Conservation (phyloP, 495 filamentous ascomycete genomes). For the Hypoxylon perforatum region DNA sequence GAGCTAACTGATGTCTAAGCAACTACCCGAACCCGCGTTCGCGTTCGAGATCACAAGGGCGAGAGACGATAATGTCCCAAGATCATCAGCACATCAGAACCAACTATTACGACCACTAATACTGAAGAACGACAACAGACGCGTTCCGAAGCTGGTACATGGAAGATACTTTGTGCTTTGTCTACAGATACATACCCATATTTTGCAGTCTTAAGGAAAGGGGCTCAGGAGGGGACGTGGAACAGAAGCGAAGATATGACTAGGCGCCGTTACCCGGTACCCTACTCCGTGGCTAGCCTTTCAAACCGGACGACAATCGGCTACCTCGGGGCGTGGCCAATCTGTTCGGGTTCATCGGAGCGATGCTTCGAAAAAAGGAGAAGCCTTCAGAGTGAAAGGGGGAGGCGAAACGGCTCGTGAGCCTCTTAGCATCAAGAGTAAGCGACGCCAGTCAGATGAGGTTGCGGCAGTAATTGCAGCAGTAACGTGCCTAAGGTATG, state of each 20-base stretch:
- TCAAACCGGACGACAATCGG: slow-evolving; percentile 29
- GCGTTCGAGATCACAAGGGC: slow-evolving; percentile 32
- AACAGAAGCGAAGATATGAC: slow-evolving; percentile 24
- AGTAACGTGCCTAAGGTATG: slow-evolving; percentile 5
- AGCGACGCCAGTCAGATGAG: slow-evolving; percentile 32
- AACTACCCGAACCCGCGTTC: slow-evolving; percentile 35
- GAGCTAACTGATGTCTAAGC: slow-evolving; percentile 28
- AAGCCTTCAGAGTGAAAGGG: slow-evolving; percentile 23
- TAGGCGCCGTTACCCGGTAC: slow-evolving; percentile 25
- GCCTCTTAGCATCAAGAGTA: slow-evolving; percentile 38
- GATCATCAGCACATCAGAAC: slow-evolving; percentile 22
- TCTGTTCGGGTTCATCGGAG: slow-evolving; percentile 19
- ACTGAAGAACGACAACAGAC: slow-evolving; percentile 20
- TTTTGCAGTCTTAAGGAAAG: slow-evolving; percentile 12
- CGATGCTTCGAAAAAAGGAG: slow-evolving; percentile 15
- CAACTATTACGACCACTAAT: slow-evolving; percentile 14
- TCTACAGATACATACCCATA: slow-evolving; percentile 16
- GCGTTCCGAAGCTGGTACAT: slow-evolving; percentile 29
- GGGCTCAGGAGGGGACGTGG: slow-evolving; percentile 19
- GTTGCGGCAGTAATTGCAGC: slow-evolving; percentile 15
- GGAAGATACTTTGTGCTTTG: slow-evolving; percentile 26
- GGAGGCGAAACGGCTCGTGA: slow-evolving; percentile 18
- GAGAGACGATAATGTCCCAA: slow-evolving; percentile 32
- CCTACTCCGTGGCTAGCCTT: slow-evolving; percentile 37
- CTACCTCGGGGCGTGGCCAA: slow-evolving; percentile 1